Evolutionary conservation across 352 stramenopile species (phyloP).

Genomic region (Plasmopara viticola): DNA sequence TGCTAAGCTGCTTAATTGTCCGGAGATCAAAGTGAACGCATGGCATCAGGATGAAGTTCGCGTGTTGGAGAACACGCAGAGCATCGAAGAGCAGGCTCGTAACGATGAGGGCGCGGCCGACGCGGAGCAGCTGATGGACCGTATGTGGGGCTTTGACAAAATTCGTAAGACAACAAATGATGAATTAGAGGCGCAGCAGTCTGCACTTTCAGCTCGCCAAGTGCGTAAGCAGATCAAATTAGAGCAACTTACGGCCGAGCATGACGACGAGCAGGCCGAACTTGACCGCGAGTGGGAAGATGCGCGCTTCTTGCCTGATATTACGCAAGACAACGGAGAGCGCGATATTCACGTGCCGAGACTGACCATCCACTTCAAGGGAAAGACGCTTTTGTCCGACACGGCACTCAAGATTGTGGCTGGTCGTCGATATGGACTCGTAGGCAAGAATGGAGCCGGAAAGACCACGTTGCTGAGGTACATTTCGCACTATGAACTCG

Average conservation of each 20-base stretch:
- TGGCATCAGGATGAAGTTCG: constrained; percentile 32
- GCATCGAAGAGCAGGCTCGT: constrained; percentile 67
- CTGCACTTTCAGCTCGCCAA: constrained; percentile 69
- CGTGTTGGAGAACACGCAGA: constrained; percentile 54
- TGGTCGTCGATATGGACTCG: constrained; percentile 87
- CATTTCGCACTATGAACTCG: constrained; percentile 95
- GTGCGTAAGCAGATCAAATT: constrained; percentile 75
- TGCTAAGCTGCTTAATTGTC: constrained; percentile 27
- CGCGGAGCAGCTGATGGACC: constrained; percentile 60
- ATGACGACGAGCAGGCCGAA: constrained; percentile 49
- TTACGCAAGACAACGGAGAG: constrained; percentile 75
- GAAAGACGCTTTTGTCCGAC: constrained; percentile 82
- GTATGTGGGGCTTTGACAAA: constrained; percentile 85
- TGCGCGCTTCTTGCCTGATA: constrained; percentile 59
- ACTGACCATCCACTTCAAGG: constrained; percentile 87
- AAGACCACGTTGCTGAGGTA: constrained; percentile 96
- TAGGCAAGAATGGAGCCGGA: constrained; percentile 89
- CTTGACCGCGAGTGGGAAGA: constrained; percentile 79
- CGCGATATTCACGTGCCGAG: constrained; percentile 85
- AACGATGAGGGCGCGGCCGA: constrained; percentile 40
- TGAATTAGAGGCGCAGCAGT: constrained; percentile 69
- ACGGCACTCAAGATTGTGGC: constrained; percentile 83
- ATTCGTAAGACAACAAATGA: constrained; percentile 73
- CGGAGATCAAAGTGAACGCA: constrained; percentile 10
- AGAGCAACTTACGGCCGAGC: constrained; percentile 53